Base-by-base conservation (phyloP, 352 stramenopile species). In the Globisporangium recalcitrans region DNA sequence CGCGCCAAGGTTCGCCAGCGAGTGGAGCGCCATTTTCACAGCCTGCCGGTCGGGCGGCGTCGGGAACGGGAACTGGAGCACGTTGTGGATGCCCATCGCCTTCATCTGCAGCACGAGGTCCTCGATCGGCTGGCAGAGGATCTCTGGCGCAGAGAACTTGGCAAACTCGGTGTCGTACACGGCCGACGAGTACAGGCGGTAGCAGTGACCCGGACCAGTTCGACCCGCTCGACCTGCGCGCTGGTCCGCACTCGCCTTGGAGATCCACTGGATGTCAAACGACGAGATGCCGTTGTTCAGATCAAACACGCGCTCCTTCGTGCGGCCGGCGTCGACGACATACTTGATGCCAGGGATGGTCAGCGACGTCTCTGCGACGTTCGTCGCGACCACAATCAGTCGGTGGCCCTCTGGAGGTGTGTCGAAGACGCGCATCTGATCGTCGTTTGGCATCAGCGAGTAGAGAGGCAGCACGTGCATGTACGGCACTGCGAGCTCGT, bases 91-190 rank as follows among this genome's bases (percentile, higher is more conserved):
- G 16, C 96, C 90, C 87, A 99, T 97, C n/a, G 93, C 84, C 66
- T 98, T 99, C 95, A 99, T 98, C 56, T 94, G 90, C 56, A 99
- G 78, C 47, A 98, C 86, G 21, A 99, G 78, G 73, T 98, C 96
- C 62, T 99, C 96, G 32, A 99, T 91, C 8, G 96, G 96, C 52
- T 96, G 81, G 34, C 82, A 84, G 26, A 92, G 57, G 53, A 94
- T 91, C 72, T 99, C 96, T 0, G 97, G 96, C 21, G 74, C 69
- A 4, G 85, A 88, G 60, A 96, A 97, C 58, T 94, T 77, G 26
- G 82, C 71, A 69, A 99, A 99, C 29, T 97, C 81, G 32, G 98
- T 96, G 60, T 97, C 83, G 72, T 97, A 99, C 52, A 99, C 93
- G 14, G 91, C 95, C 14, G 91, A 97, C 11, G 91, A 98, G 70